phyloP scores from a whole-genome alignment of 1,284 basidiomycete species.

The Ceratobasidium sp. region DNA sequence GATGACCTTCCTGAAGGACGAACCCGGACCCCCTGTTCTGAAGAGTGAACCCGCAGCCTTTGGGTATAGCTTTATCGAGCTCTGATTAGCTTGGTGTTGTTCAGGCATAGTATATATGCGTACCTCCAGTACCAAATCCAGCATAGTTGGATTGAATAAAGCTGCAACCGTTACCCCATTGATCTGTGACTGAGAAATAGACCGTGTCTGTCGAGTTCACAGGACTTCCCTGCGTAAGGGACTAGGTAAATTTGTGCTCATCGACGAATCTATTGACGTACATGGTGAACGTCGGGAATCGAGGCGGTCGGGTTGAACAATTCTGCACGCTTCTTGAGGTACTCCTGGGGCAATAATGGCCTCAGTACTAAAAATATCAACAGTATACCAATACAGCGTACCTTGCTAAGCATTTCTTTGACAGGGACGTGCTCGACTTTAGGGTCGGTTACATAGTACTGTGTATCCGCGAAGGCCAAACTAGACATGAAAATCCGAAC shows the following conservation, averaged over 20 bases:
- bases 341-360: conserved; percentile 66
- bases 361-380: neutral
- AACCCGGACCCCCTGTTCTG: conserved; percentile 95
- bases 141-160: conserved; percentile 95
- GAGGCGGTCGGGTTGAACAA: conserved; percentile 80
- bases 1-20: conserved; percentile 81
- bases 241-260: conserved; percentile 26
- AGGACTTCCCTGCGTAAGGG: conserved; percentile 75
- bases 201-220: conserved; percentile 90
- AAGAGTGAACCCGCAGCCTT: conserved; percentile 94
- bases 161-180: conserved; percentile 94
- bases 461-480: conserved; percentile 69
- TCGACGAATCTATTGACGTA: conserved; percentile 54
- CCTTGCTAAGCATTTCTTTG: conserved; percentile 83
- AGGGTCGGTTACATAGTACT: conserved; percentile 92
- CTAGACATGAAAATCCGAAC: conserved; percentile 39
- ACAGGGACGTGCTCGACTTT: conserved; percentile 81
- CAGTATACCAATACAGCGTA: conserved; percentile 53
- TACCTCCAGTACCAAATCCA: conserved; percentile 84
- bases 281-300: conserved; percentile 76
- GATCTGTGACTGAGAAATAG: conserved; percentile 89
- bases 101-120: neutral
- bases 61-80: conserved; percentile 77
- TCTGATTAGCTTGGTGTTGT: neutral
- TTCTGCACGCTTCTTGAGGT: conserved; percentile 83